Evolutionary conservation across 495 filamentous ascomycete genomes (phyloP).

Genomic region (Penicillium bialowiezense): DNA sequence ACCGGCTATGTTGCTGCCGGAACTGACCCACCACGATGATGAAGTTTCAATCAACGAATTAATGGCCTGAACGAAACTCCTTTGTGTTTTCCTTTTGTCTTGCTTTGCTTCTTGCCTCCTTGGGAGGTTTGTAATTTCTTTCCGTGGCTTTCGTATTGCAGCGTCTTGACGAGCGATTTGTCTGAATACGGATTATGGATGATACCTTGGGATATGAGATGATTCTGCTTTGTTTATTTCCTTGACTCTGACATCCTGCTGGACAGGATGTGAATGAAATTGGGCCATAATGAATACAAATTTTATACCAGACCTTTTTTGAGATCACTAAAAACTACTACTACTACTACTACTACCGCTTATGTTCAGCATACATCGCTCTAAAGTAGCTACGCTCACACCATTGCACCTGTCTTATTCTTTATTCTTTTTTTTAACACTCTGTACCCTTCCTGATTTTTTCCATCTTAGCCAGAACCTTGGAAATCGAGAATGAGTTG

Average conservation of each 20-base stretch:
- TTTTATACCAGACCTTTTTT: too few species aligned
- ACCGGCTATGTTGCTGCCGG: constrained; percentile 33
- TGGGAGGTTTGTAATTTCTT: constrained; percentile 4
- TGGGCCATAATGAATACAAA: background rate
- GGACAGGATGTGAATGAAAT: background rate
- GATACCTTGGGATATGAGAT: constrained; percentile 22
- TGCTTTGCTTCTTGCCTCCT: background rate
- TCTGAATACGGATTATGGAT: constrained; percentile 19
- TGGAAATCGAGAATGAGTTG: too few species aligned
- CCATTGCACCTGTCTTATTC: too few species aligned
- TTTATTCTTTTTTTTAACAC: too few species aligned
- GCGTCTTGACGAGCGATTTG: constrained; percentile 22
- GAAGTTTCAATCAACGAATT: constrained; percentile 42
- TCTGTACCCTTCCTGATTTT: too few species aligned
- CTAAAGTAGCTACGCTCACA: too few species aligned
- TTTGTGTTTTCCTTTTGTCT: background rate
- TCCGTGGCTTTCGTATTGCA: constrained; percentile 22
- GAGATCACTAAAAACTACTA: too few species aligned
- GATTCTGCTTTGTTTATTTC: constrained; percentile 9
- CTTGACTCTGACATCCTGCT: background rate
- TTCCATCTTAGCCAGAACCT: too few species aligned
- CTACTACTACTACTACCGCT: too few species aligned
- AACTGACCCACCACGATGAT: constrained; percentile 32
- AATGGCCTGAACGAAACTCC: constrained; percentile 28
- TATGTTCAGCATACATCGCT: too few species aligned